Conservation (phyloP, 1,284 basidiomycete genomes). For the Ceratobasidium sp. region DNA sequence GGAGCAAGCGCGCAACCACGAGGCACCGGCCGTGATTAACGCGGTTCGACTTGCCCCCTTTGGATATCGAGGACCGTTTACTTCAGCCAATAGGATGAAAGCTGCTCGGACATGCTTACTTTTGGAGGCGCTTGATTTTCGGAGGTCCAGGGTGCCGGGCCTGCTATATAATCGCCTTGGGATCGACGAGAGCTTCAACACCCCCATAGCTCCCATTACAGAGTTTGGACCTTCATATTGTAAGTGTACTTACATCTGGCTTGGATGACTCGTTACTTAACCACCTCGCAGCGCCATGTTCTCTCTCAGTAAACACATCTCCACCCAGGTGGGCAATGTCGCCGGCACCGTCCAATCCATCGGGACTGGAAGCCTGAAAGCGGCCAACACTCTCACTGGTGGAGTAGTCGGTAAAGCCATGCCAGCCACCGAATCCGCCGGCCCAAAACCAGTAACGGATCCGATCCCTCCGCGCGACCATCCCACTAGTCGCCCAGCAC, state of each 20-base stretch:
- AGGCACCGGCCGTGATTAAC: not conserved
- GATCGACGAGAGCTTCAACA: not conserved
- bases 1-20: slow-evolving; percentile 3
- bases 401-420: not conserved
- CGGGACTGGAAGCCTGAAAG: not conserved
- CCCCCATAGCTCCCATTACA: not conserved
- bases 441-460: not conserved
- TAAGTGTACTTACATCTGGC: not conserved
- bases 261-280: not conserved
- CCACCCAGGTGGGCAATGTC: slow-evolving; percentile 9
- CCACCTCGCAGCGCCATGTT: slow-evolving; percentile 4
- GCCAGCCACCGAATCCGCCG: not conserved
- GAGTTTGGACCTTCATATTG: not conserved
- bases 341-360: slow-evolving; percentile 6
- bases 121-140: not conserved
- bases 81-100: not conserved
- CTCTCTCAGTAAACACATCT: slow-evolving; percentile 13
- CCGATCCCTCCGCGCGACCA: slow-evolving; percentile 17
- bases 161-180: not conserved
- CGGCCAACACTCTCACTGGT: not conserved
- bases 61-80: not conserved
- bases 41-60: not conserved
- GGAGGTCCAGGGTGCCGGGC: slow-evolving; percentile 4
- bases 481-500: not conserved
- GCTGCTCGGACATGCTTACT: not conserved